Evolutionary conservation across 345 rosid genomes (phyloP).

Genomic region (Pugionium dolabratum): DNA sequence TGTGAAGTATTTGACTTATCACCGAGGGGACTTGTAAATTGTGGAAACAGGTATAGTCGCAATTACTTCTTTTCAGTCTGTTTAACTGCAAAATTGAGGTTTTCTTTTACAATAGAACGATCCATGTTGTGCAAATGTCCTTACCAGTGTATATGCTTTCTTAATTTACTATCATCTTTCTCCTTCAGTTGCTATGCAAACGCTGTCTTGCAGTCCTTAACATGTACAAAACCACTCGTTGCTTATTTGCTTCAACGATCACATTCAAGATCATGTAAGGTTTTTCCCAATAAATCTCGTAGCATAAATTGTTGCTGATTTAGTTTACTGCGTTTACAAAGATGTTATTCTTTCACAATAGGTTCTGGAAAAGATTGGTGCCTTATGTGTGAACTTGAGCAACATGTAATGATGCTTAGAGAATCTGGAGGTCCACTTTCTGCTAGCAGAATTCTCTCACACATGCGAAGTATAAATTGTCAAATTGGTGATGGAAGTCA

Average conservation of each 20-base stretch:
- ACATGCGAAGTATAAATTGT: conserved; percentile 62
- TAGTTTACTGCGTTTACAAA: not conserved
- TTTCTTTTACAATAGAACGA: not conserved
- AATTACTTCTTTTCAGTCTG: conserved; percentile 12
- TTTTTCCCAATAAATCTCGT: conserved; percentile 12
- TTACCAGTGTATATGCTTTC: not conserved
- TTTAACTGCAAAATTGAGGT: not conserved
- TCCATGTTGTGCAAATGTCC: not conserved
- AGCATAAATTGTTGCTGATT: not conserved
- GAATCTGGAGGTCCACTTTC: conserved; percentile 73
- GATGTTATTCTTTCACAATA: conserved; percentile 30
- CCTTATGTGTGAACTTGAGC: conserved; percentile 88
- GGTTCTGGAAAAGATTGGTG: conserved; percentile 79
- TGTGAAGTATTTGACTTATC: conserved; percentile 59
- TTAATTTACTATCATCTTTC: conserved; percentile 12
- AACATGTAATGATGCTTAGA: conserved; percentile 69
- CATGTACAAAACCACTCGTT: conserved; percentile 77
- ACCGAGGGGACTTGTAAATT: conserved; percentile 83
- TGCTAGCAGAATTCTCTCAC: conserved; percentile 63
- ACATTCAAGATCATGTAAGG: conserved; percentile 79
- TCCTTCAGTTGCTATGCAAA: conserved; percentile 81
- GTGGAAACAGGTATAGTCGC: conserved; percentile 70
- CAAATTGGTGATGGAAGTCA: conserved; percentile 86
- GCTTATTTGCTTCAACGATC: conserved; percentile 66
- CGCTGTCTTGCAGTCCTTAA: conserved; percentile 80